These are phyloP conservation scores for Brasilioporus rufonigricans DNA, from an alignment of 768 basidiomycete species.

Conservation along the genomic window DNA sequence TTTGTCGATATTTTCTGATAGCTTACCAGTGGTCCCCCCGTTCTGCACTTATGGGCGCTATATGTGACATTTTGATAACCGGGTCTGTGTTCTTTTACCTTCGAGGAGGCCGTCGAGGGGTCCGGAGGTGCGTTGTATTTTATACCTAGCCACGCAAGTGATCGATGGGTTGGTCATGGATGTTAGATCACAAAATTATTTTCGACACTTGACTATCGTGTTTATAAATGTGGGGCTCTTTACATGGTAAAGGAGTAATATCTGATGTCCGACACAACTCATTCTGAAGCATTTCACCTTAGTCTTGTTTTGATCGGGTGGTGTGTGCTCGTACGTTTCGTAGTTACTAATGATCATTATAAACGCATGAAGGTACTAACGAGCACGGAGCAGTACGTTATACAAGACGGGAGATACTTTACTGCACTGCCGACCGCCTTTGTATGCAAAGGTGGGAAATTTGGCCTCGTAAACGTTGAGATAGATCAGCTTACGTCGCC, in stretches of 20 bases:
- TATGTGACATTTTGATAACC: slow-evolving; percentile 17
- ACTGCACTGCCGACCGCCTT: neutral
- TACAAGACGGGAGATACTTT: neutral
- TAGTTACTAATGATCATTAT: too few species aligned
- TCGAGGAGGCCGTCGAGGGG: slow-evolving; percentile 10
- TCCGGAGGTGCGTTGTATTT: slow-evolving; percentile 2
- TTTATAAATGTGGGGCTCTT: slow-evolving; percentile 16
- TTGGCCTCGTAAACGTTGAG: neutral
- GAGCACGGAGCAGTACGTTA: neutral
- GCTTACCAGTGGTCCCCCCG: slow-evolving; percentile 13
- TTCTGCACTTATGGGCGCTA: slow-evolving; percentile 27
- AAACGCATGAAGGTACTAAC: neutral
- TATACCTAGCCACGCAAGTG: too few species aligned
- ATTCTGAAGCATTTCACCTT: neutral
- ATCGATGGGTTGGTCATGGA: neutral
- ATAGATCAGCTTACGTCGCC: neutral
- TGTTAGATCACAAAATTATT: slow-evolving; percentile 4
- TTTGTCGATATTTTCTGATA: neutral
- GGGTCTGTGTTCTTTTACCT: slow-evolving; percentile 23
- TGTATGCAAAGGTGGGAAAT: slow-evolving; percentile 5
- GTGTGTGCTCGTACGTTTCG: slow-evolving; percentile 6
- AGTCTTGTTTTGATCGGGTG: slow-evolving; percentile 9
- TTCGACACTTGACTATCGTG: slow-evolving; percentile 12
- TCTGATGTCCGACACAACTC: neutral
- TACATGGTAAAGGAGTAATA: slow-evolving; percentile 7